phyloP scores from a whole-genome alignment of 352 stramenopile genomes.

The Hyaloperonospora arabidopsidis region DNA sequence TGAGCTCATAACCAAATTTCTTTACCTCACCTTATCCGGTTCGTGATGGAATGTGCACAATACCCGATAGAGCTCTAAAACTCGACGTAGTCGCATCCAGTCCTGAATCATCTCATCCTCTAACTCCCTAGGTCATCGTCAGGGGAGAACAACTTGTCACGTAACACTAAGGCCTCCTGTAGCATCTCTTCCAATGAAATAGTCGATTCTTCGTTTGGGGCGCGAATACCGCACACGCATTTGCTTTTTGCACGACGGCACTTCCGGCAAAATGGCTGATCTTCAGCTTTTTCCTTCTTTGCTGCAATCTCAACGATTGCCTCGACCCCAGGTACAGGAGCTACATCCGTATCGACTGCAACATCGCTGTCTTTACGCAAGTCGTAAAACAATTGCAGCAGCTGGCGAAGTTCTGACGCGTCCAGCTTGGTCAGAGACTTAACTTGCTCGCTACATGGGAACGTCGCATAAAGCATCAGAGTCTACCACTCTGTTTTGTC shows the following conservation, averaged over 20 bases:
- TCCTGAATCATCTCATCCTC: background rate
- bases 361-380: slow-evolving; percentile 51
- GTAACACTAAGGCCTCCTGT: slow-evolving; percentile 55
- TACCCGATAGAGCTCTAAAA: slow-evolving; percentile 17
- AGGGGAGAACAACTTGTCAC: slow-evolving; percentile 57
- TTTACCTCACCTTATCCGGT: too few species aligned
- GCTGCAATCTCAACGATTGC: slow-evolving; percentile 4
- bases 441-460: slow-evolving; percentile 24
- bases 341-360: slow-evolving; percentile 48
- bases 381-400: slow-evolving; percentile 62
- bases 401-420: slow-evolving; percentile 46
- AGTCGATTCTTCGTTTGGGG: slow-evolving; percentile 37
- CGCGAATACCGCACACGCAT: slow-evolving; percentile 44
- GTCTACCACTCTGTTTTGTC: background rate
- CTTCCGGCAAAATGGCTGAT: slow-evolving; percentile 52
- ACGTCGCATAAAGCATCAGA: slow-evolving; percentile 9
- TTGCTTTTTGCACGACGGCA: slow-evolving; percentile 54
- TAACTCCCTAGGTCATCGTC: slow-evolving; percentile 9
- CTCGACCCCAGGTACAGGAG: slow-evolving; percentile 19
- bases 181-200: slow-evolving; percentile 59
- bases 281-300: slow-evolving; percentile 10
- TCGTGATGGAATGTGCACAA: background rate
- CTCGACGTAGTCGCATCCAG: background rate
- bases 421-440: slow-evolving; percentile 57
- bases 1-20: too few species aligned